Base-by-base conservation (phyloP, 2,329 filamentous ascomycete genomes). In the Aspergillus alliaceus region DNA sequence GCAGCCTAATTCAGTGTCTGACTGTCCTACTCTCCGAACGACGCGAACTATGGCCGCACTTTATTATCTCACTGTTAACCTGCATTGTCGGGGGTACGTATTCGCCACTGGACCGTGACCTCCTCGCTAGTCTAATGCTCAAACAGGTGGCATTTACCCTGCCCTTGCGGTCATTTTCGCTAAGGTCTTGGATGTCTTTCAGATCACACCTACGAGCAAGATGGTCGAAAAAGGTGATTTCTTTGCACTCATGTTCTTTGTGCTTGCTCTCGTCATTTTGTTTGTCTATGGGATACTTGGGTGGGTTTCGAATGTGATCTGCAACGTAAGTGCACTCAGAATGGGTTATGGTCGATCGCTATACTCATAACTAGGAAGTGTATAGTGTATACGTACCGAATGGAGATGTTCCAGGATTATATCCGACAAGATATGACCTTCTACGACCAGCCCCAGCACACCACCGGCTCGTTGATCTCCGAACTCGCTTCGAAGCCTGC, bases 391-490 rank as follows among this genome's bases (percentile, higher is more conserved):
- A 46, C 31, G 55, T 65, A 66, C 40, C 62, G 68, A 1, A 11
- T 44, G 4, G 60, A 69, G 48, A 65, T 67, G 61, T 62, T 70
- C 44, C 14, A 61, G 37, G 42, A 49, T 12, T 58, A 68, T 7
- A 35, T 72, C 39, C 50, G 59, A 29, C 62, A 66, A 37, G 69
- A 71, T 48, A 61, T 68, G 42, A 61, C 62, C 2, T 72, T 71
- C 56, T 72, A 70, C 49, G 68, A 71, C 47, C 57, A 62, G 12
- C 59, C 65, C 1, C 64, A 66, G 50, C 69, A 72, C 49, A 64
- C 62, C 15, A 64, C 67, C 1, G 69, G 69, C 4, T 59, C 64
- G 1, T 27, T 72, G 29, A 66, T 66, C 7, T 67, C 68, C 9
- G 61, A 64, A 32, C 51, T 72, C 9, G 63, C 69, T 2, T 57